Conservation (phyloP, 2,329 filamentous ascomycete genomes). For the Ambrosiella xylebori region DNA sequence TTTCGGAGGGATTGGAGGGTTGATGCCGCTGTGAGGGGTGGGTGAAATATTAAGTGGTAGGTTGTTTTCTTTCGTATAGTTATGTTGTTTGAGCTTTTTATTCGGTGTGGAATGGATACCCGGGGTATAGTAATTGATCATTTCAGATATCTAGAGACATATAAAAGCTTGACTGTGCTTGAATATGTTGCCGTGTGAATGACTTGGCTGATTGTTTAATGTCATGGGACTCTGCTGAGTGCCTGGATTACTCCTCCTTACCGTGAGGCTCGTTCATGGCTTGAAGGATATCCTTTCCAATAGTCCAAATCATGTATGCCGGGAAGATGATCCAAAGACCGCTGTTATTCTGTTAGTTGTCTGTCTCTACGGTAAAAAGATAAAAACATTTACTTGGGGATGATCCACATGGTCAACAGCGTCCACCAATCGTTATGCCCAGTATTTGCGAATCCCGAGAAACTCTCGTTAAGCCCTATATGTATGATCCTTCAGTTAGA, state of each 20-base stretch:
- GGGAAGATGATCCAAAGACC: constrained; percentile 38
- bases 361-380: background rate
- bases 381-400: constrained; percentile 35
- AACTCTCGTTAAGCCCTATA: constrained; percentile 39
- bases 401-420: constrained; percentile 36
- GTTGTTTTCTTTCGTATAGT: background rate
- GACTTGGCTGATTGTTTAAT: too few species aligned
- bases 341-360: constrained; percentile 19
- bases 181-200: too few species aligned
- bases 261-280: constrained; percentile 19
- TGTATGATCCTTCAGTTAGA: background rate
- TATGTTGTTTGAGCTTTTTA: background rate
- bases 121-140: too few species aligned
- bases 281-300: constrained; percentile 32
- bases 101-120: too few species aligned
- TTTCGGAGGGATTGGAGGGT: constrained; percentile 28
- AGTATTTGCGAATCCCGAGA: constrained; percentile 37
- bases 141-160: too few species aligned
- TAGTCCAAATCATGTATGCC: constrained; percentile 31
- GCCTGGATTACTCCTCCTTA: background rate
- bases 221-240: too few species aligned
- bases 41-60: background rate
- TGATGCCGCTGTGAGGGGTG: constrained; percentile 3
- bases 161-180: too few species aligned
- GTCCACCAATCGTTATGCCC: constrained; percentile 32